These are phyloP conservation scores for Talaromyces sp. DNA, from an alignment of 2,329 filamentous ascomycete genomes.

Conservation along the genomic window DNA sequence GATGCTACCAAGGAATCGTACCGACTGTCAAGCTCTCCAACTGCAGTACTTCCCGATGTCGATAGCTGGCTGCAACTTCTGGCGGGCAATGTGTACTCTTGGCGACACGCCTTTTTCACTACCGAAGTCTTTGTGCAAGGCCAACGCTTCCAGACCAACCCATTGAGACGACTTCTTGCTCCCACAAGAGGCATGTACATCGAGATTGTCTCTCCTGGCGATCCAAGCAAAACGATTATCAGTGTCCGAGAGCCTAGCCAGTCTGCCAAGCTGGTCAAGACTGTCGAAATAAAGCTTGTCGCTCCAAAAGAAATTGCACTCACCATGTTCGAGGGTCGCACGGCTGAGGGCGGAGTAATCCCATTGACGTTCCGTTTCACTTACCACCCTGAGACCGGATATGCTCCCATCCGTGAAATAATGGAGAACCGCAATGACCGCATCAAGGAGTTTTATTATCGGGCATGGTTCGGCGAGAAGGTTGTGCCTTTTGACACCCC, in stretches of 20 bases:
- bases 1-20: conserved; percentile 77
- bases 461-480: conserved; percentile 91
- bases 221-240: conserved; percentile 78
- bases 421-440: conserved; percentile 95
- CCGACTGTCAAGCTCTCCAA: conserved; percentile 70
- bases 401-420: conserved; percentile 94
- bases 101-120: conserved; percentile 91
- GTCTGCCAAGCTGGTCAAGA: conserved; percentile 80
- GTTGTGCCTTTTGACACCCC: conserved; percentile 74
- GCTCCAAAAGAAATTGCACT: conserved; percentile 75
- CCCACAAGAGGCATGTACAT: conserved; percentile 82
- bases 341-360: conserved; percentile 75
- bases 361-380: conserved; percentile 80
- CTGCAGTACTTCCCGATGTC: conserved; percentile 66
- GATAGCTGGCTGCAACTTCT: conserved; percentile 85
- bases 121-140: conserved; percentile 92
- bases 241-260: conserved; percentile 80
- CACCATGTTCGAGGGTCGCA: conserved; percentile 89
- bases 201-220: conserved; percentile 76
- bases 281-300: conserved; percentile 75
- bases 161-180: conserved; percentile 83
- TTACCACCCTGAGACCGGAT: conserved; percentile 92
- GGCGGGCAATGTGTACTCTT: conserved; percentile 79
- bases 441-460: conserved; percentile 99
- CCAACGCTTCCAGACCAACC: conserved; percentile 95